Evolutionary conservation across 441 rosid species (phyloP).

Genomic region (Bruguiera hainesii): DNA sequence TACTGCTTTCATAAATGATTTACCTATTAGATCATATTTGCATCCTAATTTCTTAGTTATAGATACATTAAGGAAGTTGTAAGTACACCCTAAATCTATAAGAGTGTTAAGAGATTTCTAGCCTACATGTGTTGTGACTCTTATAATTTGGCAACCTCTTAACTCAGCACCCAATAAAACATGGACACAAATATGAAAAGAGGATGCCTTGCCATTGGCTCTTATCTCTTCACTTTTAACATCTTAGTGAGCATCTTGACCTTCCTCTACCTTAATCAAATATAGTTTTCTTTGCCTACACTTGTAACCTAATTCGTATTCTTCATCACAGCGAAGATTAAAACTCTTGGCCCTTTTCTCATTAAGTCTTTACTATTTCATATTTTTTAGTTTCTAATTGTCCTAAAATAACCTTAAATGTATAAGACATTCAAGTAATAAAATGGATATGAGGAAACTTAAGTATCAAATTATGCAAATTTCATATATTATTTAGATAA

Average conservation of each 20-base stretch:
- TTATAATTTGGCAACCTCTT: neutral
- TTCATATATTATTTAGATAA: too few species aligned
- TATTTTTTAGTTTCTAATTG: too few species aligned
- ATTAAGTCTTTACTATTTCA: too few species aligned
- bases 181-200: neutral
- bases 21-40: neutral
- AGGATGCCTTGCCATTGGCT: neutral
- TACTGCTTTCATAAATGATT: neutral
- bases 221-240: too few species aligned
- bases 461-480: too few species aligned
- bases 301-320: neutral
- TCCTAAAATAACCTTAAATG: too few species aligned
- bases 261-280: neutral
- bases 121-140: neutral
- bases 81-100: neutral
- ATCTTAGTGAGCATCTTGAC: too few species aligned
- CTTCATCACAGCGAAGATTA: neutral
- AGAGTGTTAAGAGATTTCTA: too few species aligned
- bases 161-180: too few species aligned
- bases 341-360: neutral
- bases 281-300: neutral
- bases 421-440: too few species aligned
- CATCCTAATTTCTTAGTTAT: neutral
- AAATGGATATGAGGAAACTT: too few species aligned
- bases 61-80: neutral